A percentile compares a stretch with the other conserved stretches of the same genome.
These are phyloP conservation scores for Lycium barbarum DNA, from an alignment of 257 asterid genomes.

Conservation along the genomic window DNA sequence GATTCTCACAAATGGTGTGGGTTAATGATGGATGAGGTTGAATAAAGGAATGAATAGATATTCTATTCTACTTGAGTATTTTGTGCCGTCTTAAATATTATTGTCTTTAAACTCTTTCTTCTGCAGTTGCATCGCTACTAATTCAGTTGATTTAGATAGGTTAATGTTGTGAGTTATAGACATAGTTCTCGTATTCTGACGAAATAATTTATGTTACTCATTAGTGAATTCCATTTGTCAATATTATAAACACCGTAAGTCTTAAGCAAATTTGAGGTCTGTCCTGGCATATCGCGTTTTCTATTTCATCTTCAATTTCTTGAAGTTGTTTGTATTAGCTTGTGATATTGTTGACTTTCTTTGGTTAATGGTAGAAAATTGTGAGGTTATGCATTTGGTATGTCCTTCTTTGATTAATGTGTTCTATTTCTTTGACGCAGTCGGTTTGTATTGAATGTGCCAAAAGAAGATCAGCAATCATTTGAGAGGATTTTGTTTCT, in stretches of 20 bases:
- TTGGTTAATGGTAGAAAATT: not conserved
- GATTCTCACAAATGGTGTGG: no score
- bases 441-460: conserved; percentile 96
- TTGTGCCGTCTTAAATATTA: no score
- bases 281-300: not conserved
- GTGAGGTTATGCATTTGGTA: conserved; percentile 20
- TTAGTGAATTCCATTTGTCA: not conserved
- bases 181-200: not conserved
- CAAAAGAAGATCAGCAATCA: conserved; percentile 96
- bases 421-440: conserved; percentile 52
- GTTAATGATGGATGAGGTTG: no score
- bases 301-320: not conserved
- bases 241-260: not conserved
- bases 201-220: not conserved
- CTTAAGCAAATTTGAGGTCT: not conserved
- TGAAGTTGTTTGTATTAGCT: not conserved
- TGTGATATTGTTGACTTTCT: not conserved
- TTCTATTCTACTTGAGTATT: no score
- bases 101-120: no score
- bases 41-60: no score
- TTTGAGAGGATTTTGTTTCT: conserved; percentile 98
- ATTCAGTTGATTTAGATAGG: not conserved
- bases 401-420: conserved; percentile 1
- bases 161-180: not conserved
- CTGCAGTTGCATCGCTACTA: no score